These are phyloP conservation scores for Vicia villosa DNA, from an alignment of 306 rosid species.

Conservation along the genomic window DNA sequence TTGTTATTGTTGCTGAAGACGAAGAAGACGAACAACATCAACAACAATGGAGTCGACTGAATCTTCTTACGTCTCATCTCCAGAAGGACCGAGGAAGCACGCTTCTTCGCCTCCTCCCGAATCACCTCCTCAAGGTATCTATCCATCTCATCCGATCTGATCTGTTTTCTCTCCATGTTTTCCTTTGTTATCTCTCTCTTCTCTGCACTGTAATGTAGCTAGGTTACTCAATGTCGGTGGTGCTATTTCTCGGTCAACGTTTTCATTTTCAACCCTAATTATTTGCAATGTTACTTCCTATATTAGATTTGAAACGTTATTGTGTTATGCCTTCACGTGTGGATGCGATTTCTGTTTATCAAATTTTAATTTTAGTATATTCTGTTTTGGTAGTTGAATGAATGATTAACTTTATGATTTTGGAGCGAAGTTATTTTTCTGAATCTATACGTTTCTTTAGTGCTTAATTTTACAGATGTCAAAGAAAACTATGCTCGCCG, in stretches of 20 bases:
- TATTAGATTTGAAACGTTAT: slow-evolving; percentile 26
- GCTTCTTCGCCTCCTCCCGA: slow-evolving; percentile 73
- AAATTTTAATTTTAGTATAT: neutral
- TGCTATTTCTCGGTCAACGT: slow-evolving; percentile 41
- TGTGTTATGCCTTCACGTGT: neutral
- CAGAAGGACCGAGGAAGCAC: slow-evolving; percentile 79
- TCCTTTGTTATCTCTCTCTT: neutral
- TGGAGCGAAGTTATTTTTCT: neutral
- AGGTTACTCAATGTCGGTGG: slow-evolving; percentile 30
- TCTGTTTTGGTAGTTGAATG: slow-evolving; percentile 33
- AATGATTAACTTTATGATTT: slow-evolving; percentile 29
- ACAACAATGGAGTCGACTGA: slow-evolving; percentile 87
- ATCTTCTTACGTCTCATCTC: slow-evolving; percentile 87
- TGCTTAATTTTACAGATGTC: neutral
- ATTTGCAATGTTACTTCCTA: slow-evolving; percentile 15
- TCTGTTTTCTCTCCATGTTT: slow-evolving; percentile 42
- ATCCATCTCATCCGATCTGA: slow-evolving; percentile 57
- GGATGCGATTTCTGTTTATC: slow-evolving; percentile 16
- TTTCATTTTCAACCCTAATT: slow-evolving; percentile 38
- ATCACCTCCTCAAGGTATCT: slow-evolving; percentile 72
- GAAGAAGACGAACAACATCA: neutral
- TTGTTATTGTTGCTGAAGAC: neutral
- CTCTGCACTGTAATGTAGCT: slow-evolving; percentile 25
- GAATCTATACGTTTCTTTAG: slow-evolving; percentile 27
- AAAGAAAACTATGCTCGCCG: neutral